Evolutionary conservation across 2,329 filamentous ascomycete genomes (phyloP), one percentile per base, ranked within the genome.

Genomic region (Didymella segeticola): DNA sequence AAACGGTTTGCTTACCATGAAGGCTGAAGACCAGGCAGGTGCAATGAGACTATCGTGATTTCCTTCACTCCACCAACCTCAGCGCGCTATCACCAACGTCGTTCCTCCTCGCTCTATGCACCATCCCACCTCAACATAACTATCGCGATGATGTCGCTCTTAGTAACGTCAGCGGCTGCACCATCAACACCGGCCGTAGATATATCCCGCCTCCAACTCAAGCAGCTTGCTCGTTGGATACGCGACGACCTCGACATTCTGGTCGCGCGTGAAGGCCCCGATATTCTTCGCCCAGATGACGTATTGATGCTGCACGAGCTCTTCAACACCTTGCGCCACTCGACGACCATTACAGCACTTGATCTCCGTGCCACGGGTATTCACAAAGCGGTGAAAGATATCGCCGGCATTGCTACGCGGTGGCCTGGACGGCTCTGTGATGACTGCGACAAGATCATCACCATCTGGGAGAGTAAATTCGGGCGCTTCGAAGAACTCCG

Each of bases 381-480:
- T n/a, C 78, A 81, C 53, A 66, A 71, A 27, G 79, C 79, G 0
- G 64, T 82, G 7, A 61, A 69, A 39, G 74, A 76, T 2, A 73
- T 82, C 4, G 58, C 75, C 9, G 78, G 78, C 4, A 71, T 73
- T 22, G 78, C 77, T 2, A 81, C 79, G 2, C 66, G 79, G 29
- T 82, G 79, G 79, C 79, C 79, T 9, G 64, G 67, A 0, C 69
- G 73, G 26, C 60, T 81, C 22, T 76, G 76, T 12, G 76, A 80
- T 31, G 73, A 78, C 26, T 78, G 77, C 47, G 79, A 82, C 55
- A 68, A 69, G 26, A 65, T 81, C 27, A 68, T 76, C 14, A 52
- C 63, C 5, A 54, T 66, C 1, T 81, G 78, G 79, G 71, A 70
- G 33, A 53, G 43, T 2, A 68, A 64, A 20, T 78, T 73, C 56